phyloP scores from a whole-genome alignment of 2,329 filamentous ascomycete genomes.

The Daldinia eschscholtzii region DNA sequence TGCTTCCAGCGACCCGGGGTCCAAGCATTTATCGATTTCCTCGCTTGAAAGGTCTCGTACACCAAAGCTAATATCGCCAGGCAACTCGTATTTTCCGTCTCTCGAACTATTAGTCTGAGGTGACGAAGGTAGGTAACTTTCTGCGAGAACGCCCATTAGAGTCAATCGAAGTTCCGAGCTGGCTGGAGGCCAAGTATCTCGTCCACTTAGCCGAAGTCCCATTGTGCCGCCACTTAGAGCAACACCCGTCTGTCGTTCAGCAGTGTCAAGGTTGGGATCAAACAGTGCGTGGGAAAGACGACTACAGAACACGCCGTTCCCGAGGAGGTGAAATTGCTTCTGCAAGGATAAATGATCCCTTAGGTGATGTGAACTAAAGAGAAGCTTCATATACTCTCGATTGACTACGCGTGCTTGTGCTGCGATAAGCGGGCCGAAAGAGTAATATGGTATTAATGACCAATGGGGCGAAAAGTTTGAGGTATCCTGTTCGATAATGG shows the following conservation, averaged over 20 bases:
- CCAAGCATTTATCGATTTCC: constrained; percentile 85
- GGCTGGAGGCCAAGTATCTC: constrained; percentile 91
- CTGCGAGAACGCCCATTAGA: constrained; percentile 85
- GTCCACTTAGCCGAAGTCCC: constrained; percentile 84
- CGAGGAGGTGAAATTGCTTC: constrained; percentile 83
- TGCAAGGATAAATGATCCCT: constrained; percentile 80
- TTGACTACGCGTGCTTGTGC: constrained; percentile 84
- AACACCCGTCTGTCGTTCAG: constrained; percentile 78
- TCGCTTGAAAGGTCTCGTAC: constrained; percentile 83
- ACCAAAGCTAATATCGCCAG: constrained; percentile 82
- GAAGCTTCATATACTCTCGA: constrained; percentile 77
- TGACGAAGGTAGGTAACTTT: constrained; percentile 69
- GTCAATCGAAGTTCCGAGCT: constrained; percentile 93
- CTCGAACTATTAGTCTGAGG: constrained; percentile 49
- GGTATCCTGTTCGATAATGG: constrained; percentile 31
- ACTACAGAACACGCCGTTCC: constrained; percentile 85
- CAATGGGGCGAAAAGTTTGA: constrained; percentile 64
- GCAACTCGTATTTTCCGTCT: constrained; percentile 61
- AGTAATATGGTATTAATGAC: constrained; percentile 75
- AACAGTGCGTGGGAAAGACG: constrained; percentile 87
- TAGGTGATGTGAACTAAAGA: constrained; percentile 81
- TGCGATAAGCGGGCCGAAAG: constrained; percentile 79
- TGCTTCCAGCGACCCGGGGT: constrained; percentile 85
- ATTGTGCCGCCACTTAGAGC: constrained; percentile 78
- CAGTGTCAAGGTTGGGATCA: constrained; percentile 82